Percentiles rank a stretch among this genome's conserved stretches.
phyloP scores from a whole-genome alignment of 2,329 filamentous ascomycete genomes.

The Macrophomina pseudophaseolina region DNA sequence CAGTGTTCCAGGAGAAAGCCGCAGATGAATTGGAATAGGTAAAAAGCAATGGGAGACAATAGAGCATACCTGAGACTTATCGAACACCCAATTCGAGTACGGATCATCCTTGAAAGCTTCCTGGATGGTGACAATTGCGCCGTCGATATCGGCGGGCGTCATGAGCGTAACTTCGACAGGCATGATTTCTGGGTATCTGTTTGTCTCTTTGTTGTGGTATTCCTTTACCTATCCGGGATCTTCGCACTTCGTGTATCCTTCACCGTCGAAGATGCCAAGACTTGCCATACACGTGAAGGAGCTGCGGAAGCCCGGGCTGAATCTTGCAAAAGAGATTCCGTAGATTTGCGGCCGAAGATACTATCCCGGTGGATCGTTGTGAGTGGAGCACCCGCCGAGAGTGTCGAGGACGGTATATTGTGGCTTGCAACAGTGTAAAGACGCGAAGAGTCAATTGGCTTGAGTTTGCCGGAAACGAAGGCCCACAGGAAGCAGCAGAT shows the following conservation, averaged over 20 bases:
- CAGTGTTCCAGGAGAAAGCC: too few relatives aligned
- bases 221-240: neutral
- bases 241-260: neutral
- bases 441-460: too few relatives aligned
- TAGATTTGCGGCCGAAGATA: too few relatives aligned
- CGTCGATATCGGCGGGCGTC: conserved; percentile 64
- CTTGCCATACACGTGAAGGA: neutral
- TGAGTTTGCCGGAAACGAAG: too few relatives aligned
- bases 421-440: too few relatives aligned
- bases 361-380: too few relatives aligned
- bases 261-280: neutral
- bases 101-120: conserved; percentile 70
- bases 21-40: too few relatives aligned
- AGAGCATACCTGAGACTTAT: conserved; percentile 58
- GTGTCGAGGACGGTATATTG: too few relatives aligned
- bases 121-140: conserved; percentile 69
- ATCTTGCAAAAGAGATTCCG: too few relatives aligned
- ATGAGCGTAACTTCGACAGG: conserved; percentile 62
- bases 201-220: neutral
- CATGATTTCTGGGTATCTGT: conserved; percentile 34
- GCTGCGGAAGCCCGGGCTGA: too few relatives aligned
- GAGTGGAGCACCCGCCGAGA: too few relatives aligned
- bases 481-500: too few relatives aligned
- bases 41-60: neutral
- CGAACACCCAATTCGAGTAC: conserved; percentile 70